Evolutionary conservation across 2,329 filamentous ascomycete species (phyloP).

Genomic region (Celoporthe dispersa): DNA sequence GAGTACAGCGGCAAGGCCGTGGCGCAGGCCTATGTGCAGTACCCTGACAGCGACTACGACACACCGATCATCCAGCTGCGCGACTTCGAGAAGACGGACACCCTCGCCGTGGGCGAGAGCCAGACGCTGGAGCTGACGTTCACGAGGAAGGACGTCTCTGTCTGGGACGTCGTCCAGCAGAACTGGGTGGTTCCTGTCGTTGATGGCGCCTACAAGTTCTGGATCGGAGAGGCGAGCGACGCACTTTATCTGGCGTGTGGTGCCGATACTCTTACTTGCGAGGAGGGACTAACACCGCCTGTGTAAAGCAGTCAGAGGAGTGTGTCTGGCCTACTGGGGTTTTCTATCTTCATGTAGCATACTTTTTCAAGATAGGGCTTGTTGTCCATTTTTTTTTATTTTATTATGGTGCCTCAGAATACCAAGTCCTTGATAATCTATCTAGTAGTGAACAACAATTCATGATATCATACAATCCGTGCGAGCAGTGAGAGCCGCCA

Average conservation of each 20-base stretch:
- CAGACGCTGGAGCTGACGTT: slow-evolving; percentile 41
- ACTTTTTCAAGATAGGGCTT: background rate
- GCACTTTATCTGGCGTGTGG: slow-evolving; percentile 45
- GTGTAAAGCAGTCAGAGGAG: slow-evolving; percentile 35
- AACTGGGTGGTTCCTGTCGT: slow-evolving; percentile 53
- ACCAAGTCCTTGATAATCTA: background rate
- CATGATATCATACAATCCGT: background rate
- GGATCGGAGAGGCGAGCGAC: slow-evolving; percentile 51
- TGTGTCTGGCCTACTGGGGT: background rate
- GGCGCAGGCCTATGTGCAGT: slow-evolving; percentile 43
- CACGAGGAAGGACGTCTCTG: slow-evolving; percentile 49
- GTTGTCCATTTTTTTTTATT: background rate
- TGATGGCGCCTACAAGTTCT: slow-evolving; percentile 46
- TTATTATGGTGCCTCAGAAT: background rate
- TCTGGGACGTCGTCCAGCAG: slow-evolving; percentile 53
- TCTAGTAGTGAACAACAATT: too few species aligned
- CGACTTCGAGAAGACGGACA: slow-evolving; percentile 42
- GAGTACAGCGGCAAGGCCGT: slow-evolving; percentile 36
- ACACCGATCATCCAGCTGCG: slow-evolving; percentile 42
- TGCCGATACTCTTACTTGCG: slow-evolving; percentile 44
- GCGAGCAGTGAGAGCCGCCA: background rate
- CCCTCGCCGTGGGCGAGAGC: slow-evolving; percentile 36
- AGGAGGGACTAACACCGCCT: slow-evolving; percentile 40
- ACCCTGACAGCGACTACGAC: slow-evolving; percentile 37
- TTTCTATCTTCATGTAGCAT: background rate